These are phyloP conservation scores for Chlamydomonas applanata DNA, from an alignment of 139 green algal genomes.

Conservation along the genomic window DNA sequence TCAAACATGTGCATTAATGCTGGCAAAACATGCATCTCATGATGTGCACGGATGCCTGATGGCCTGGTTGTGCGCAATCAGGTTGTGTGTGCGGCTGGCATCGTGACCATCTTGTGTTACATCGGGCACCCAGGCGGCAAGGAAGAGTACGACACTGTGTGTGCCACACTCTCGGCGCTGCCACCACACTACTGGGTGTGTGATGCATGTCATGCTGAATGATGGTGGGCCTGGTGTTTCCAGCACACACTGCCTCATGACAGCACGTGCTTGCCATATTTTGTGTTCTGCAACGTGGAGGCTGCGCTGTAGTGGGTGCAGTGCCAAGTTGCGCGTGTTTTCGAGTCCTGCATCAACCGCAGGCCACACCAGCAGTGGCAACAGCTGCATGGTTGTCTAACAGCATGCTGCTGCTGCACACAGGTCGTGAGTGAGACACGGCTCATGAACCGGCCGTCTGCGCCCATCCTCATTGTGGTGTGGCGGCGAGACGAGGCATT, in stretches of 20 bases:
- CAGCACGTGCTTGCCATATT: no score
- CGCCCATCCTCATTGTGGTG: slow-evolving; percentile 51
- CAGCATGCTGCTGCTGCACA: no score
- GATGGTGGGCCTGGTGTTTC: neutral
- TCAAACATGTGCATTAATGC: no score
- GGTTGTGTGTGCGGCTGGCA: slow-evolving; percentile 39
- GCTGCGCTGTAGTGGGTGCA: no score
- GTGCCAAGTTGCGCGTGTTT: no score
- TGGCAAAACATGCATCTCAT: no score
- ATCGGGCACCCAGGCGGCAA: slow-evolving; percentile 55
- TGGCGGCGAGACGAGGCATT: slow-evolving; percentile 10
- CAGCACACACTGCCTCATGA: no score
- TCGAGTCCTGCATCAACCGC: no score
- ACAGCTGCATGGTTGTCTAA: no score
- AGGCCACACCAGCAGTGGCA: no score
- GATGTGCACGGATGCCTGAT: neutral
- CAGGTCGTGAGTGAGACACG: slow-evolving; percentile 29
- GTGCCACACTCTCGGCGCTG: neutral
- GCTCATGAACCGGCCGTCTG: slow-evolving; percentile 52
- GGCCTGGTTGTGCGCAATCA: no score
- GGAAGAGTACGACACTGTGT: slow-evolving; percentile 53
- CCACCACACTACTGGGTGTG: neutral
- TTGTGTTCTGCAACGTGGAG: no score
- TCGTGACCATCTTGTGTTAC: slow-evolving; percentile 60
- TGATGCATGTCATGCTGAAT: neutral